A percentile compares a stretch with the other conserved stretches of the same genome.
phyloP scores from a whole-genome alignment of 441 rosid genomes.

The Arabidopsis lyrata region DNA sequence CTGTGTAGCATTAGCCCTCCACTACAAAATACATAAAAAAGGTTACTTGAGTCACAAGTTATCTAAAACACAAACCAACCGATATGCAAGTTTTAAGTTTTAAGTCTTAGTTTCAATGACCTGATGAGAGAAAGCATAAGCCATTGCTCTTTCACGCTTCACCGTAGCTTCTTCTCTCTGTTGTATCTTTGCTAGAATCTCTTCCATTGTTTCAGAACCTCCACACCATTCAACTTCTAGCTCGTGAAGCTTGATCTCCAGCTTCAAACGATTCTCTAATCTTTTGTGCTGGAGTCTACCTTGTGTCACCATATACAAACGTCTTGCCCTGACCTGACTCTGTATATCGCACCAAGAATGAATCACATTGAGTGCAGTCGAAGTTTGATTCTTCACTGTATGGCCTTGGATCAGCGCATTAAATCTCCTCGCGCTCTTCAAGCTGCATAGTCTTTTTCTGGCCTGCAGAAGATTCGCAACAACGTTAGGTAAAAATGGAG shows the following conservation, averaged over 20 bases:
- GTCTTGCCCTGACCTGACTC: slow-evolving; percentile 57
- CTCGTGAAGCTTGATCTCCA: slow-evolving; percentile 72
- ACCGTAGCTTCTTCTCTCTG: slow-evolving; percentile 79
- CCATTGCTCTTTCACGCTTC: slow-evolving; percentile 92
- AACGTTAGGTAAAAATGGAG: neutral
- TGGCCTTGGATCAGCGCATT: slow-evolving; percentile 51
- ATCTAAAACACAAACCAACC: neutral
- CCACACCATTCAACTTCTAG: slow-evolving; percentile 77
- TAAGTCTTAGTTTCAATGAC: slow-evolving; percentile 41
- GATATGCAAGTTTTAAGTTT: neutral
- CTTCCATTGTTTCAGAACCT: slow-evolving; percentile 80
- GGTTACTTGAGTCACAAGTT: slow-evolving; percentile 31
- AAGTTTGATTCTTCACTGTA: slow-evolving; percentile 59
- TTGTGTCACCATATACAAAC: slow-evolving; percentile 75
- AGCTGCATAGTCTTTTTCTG: slow-evolving; percentile 34
- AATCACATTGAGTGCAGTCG: slow-evolving; percentile 54
- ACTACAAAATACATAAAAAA: slow-evolving; percentile 48
- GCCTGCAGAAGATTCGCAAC: slow-evolving; percentile 22
- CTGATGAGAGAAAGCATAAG: slow-evolving; percentile 97
- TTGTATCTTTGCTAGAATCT: slow-evolving; percentile 71
- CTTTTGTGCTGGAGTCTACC: slow-evolving; percentile 66
- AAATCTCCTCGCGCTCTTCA: slow-evolving; percentile 38
- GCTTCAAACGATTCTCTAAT: slow-evolving; percentile 71
- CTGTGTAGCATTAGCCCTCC: slow-evolving; percentile 87
- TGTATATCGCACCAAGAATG: slow-evolving; percentile 85